A percentile compares a stretch with the other conserved stretches of the same genome.
phyloP scores from a whole-genome alignment of 225 moss, liverwort and hornwort species.

The Asterella californica region DNA sequence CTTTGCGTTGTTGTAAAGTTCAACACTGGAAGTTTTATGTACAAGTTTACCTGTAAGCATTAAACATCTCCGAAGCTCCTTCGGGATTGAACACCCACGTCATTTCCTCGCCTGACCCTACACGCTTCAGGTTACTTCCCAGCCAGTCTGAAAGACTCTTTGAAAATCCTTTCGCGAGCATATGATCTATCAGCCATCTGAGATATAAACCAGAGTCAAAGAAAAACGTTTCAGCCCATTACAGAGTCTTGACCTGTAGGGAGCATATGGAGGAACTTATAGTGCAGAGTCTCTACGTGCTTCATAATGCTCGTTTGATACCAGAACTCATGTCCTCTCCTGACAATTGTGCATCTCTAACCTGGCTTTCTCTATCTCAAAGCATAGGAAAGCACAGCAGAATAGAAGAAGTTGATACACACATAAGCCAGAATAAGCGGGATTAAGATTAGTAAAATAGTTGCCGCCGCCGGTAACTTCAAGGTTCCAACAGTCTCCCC shows the following conservation, averaged over 20 bases:
- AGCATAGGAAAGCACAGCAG: too few species aligned
- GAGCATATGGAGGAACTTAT: too few species aligned
- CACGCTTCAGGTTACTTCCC: conserved; percentile 85
- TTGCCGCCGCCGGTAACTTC: too few species aligned
- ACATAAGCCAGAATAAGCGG: too few species aligned
- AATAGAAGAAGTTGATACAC: too few species aligned
- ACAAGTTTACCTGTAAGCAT: conserved; percentile 42
- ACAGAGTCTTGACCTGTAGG: background rate
- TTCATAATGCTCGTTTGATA: background rate
- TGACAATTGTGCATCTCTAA: too few species aligned
- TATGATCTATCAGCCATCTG: conserved; percentile 83
- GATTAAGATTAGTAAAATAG: too few species aligned
- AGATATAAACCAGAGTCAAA: background rate
- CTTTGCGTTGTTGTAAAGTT: too few species aligned
- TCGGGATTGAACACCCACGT: conserved; percentile 81
- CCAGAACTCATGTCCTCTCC: too few species aligned
- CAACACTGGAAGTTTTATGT: background rate
- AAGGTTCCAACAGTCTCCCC: too few species aligned
- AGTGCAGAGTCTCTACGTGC: background rate
- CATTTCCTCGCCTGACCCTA: conserved; percentile 64
- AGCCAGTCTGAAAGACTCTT: conserved; percentile 82
- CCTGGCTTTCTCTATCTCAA: too few species aligned
- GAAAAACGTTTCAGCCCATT: background rate
- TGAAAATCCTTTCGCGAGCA: conserved; percentile 67
- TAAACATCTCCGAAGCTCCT: conserved; percentile 85